Conservation (phyloP, 2,329 filamentous ascomycete genomes). For the Didymellaceae sp. region DNA sequence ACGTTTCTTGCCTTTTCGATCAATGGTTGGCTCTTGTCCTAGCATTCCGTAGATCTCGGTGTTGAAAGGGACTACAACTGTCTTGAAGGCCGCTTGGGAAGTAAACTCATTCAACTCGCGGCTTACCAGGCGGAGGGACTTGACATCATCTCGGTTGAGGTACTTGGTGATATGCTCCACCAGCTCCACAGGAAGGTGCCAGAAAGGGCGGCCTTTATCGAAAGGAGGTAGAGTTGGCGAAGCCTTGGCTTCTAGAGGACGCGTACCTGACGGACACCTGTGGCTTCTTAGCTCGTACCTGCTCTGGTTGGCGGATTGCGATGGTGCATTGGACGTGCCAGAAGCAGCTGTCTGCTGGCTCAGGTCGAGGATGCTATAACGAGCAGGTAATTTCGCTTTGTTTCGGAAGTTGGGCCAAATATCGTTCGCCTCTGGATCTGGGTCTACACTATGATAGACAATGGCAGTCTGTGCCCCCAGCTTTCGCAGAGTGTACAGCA, state of each 20-base stretch:
- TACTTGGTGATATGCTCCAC: constrained; percentile 64
- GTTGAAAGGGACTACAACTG: constrained; percentile 70
- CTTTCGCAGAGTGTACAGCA: constrained; percentile 19
- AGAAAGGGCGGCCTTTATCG: constrained; percentile 45
- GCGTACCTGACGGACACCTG: not conserved
- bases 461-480: constrained; percentile 36
- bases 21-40: constrained; percentile 45
- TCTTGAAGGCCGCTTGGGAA: constrained; percentile 65
- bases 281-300: not conserved
- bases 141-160: constrained; percentile 65
- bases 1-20: constrained; percentile 47
- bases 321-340: not conserved
- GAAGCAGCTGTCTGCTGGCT: not conserved
- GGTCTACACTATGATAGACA: constrained; percentile 24
- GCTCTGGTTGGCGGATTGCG: not conserved
- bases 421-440: constrained; percentile 40
- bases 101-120: constrained; percentile 65
- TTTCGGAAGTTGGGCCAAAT: constrained; percentile 46
- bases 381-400: constrained; percentile 32
- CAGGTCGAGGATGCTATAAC: constrained; percentile 30
- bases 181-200: constrained; percentile 65
- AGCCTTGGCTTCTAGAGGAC: not conserved
- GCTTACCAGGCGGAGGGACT: constrained; percentile 67
- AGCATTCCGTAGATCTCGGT: constrained; percentile 67
- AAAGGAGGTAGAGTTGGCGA: not conserved